Percentiles rank a stretch among this genome's conserved stretches.
These are phyloP conservation scores for Trichophyton benhamiae DNA, from an alignment of 2,329 filamentous ascomycete genomes.

Conservation along the genomic window DNA sequence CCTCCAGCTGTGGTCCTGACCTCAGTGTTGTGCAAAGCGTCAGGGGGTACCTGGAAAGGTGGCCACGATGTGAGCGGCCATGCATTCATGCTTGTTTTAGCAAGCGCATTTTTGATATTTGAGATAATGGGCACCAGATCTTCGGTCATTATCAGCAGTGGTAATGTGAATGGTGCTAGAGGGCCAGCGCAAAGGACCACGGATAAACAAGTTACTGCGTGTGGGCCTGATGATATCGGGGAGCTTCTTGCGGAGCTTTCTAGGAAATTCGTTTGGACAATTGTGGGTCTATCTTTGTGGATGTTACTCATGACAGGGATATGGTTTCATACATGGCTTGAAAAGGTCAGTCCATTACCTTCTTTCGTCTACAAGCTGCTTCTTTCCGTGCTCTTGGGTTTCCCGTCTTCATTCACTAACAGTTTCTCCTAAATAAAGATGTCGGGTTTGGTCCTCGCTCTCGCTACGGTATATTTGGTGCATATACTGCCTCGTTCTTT, in stretches of 20 bases:
- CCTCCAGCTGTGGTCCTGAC: conserved; percentile 45
- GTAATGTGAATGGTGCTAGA: conserved; percentile 31
- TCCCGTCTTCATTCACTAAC: conserved; percentile 5
- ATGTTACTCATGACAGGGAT: conserved; percentile 98
- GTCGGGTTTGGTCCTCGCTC: conserved; percentile 39
- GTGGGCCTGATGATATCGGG: conserved; percentile 28
- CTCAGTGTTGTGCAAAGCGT: conserved; percentile 66
- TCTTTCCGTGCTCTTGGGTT: neutral
- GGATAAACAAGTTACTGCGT: conserved; percentile 13
- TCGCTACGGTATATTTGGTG: conserved; percentile 37
- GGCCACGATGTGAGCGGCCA: conserved; percentile 95
- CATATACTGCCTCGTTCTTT: conserved; percentile 40
- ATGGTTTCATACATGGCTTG: conserved; percentile 97
- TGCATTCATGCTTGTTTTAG: conserved; percentile 80
- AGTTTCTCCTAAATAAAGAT: conserved; percentile 25
- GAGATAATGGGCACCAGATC: conserved; percentile 55
- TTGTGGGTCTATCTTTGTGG: conserved; percentile 69
- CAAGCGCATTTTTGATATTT: conserved; percentile 67
- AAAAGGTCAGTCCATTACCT: conserved; percentile 54
- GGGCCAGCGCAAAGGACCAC: conserved; percentile 18
- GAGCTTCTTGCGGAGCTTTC: conserved; percentile 45
- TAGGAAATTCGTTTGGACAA: conserved; percentile 38
- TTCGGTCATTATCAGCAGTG: conserved; percentile 50
- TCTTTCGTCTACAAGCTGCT: conserved; percentile 22
- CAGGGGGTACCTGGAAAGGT: conserved; percentile 76